phyloP scores from a whole-genome alignment of 805 yeast genomes.

The Saturnispora saitoi region DNA sequence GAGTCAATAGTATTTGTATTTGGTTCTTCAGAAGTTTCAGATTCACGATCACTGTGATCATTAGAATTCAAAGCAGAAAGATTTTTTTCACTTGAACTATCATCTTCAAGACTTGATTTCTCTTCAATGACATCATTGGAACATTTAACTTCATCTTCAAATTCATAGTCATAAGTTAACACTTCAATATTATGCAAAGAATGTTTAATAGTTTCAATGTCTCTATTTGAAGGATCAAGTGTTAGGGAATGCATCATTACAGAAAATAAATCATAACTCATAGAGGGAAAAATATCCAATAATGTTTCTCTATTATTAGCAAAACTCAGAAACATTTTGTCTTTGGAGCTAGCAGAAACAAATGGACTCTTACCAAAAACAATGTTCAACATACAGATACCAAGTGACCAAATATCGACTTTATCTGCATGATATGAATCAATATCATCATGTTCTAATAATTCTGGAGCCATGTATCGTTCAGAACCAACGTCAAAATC shows the following conservation, averaged over 20 bases:
- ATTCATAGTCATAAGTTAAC: conserved; percentile 80
- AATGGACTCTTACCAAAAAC: conserved; percentile 89
- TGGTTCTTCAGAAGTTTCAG: not conserved
- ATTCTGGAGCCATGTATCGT: conserved; percentile 92
- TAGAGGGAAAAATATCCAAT: conserved; percentile 83
- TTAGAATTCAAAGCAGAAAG: not conserved
- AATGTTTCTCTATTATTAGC: conserved; percentile 82
- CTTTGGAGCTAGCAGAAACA: conserved; percentile 64
- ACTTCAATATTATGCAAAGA: conserved; percentile 54
- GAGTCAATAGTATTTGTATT: not conserved
- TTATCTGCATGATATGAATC: conserved; percentile 68
- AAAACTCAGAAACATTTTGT: conserved; percentile 76
- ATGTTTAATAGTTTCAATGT: conserved; percentile 47
- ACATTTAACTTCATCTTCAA: conserved; percentile 23
- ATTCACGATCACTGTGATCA: not conserved
- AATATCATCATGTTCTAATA: conserved; percentile 50
- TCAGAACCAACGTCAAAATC: conserved; percentile 87
- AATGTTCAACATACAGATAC: conserved; percentile 71
- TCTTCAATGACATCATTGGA: conserved; percentile 12
- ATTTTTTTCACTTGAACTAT: not conserved
- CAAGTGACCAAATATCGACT: conserved; percentile 85
- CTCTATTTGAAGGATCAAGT: conserved; percentile 81
- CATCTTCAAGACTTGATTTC: conserved; percentile 1
- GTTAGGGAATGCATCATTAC: conserved; percentile 71
- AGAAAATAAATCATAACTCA: conserved; percentile 81